Base-by-base conservation (phyloP, 2,329 filamentous ascomycete species). In the Aspergillus piperis region DNA sequence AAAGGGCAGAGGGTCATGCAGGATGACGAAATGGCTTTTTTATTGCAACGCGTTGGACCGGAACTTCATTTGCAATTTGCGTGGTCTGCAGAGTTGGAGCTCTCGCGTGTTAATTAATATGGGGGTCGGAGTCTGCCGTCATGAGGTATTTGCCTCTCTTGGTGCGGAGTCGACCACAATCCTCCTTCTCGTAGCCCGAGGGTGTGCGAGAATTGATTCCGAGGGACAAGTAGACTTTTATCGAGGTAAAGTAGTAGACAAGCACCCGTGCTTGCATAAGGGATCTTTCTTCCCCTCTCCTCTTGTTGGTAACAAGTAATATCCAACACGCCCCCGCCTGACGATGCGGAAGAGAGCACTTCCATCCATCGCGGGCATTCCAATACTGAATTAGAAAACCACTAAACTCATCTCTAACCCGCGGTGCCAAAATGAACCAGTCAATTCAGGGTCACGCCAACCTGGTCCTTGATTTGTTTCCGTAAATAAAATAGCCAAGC, bases 31-130 rank as follows among this genome's bases (percentile, higher is more conserved):
- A 61, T 61, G 36, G 23, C 53, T 55, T 55, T 5, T 13, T 17
- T 15, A 53, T 53, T 39, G 21, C 36, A 23, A 21, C 27, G 39
- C 23, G 36, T 23, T 27, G 38, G 23, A 44, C 38, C 54, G 54
- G 58, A 44, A 55, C 36, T 30, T 21, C 36, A 57, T 27, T 23
- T 47, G 19, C 52, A 54, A 49, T 61, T 47, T 47, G 38, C 52
- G 48, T 39, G 59, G 47, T 58, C 54, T 63, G 61, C 61, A 61
- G 59, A 59, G 58, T 56, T 61, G 47, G 41, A 42, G 38, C 41
- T 55, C 53, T 25, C 53, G 39, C 44, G 53, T 39, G 21, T 30
- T 55, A 10, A 41, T 21, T 55, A 10, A 41, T 21, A 25, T 15
- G 23, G 42, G 42, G 32, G 36, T 32, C 53, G 53, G 25, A 36